A percentile compares a stretch with the other conserved stretches of the same genome.
Conservation (phyloP, 2,329 filamentous ascomycete species). For the Coccinonectria pachysandricola region DNA sequence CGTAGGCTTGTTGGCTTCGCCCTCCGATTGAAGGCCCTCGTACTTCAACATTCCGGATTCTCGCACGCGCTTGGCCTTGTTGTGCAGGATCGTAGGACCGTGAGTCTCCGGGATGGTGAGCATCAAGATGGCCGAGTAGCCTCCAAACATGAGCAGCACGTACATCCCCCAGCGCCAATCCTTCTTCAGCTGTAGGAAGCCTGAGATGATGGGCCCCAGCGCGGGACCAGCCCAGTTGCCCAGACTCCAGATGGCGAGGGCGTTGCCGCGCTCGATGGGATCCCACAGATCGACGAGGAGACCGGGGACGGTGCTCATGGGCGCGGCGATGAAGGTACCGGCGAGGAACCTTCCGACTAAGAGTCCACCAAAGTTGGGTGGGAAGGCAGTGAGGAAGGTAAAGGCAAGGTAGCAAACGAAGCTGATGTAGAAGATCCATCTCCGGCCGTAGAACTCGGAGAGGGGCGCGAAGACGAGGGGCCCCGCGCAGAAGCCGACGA, state of each 20-base stretch:
- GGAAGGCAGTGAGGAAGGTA: slow-evolving; percentile 43
- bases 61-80: slow-evolving; percentile 44
- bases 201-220: slow-evolving; percentile 42
- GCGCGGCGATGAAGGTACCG: slow-evolving; percentile 43
- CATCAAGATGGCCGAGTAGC: slow-evolving; percentile 32
- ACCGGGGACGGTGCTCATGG: slow-evolving; percentile 38
- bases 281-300: slow-evolving; percentile 45
- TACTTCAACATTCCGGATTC: slow-evolving; percentile 38
- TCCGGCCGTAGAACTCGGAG: slow-evolving; percentile 45
- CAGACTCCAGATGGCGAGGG: slow-evolving; percentile 42
- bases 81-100: slow-evolving; percentile 36
- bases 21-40: slow-evolving; percentile 38
- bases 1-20: slow-evolving; percentile 33
- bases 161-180: slow-evolving; percentile 46
- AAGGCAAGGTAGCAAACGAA: slow-evolving; percentile 40
- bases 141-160: slow-evolving; percentile 34
- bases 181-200: slow-evolving; percentile 46
- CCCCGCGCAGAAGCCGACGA: slow-evolving; percentile 43
- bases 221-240: slow-evolving; percentile 45
- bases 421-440: slow-evolving; percentile 41
- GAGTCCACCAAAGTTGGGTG: slow-evolving; percentile 41
- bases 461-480: slow-evolving; percentile 48
- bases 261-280: slow-evolving; percentile 39
- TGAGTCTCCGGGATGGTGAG: slow-evolving; percentile 51
- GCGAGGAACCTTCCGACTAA: slow-evolving; percentile 45